Evolutionary conservation across 2,329 filamentous ascomycete genomes (phyloP).

Genomic region (Aureobasidium musti): DNA sequence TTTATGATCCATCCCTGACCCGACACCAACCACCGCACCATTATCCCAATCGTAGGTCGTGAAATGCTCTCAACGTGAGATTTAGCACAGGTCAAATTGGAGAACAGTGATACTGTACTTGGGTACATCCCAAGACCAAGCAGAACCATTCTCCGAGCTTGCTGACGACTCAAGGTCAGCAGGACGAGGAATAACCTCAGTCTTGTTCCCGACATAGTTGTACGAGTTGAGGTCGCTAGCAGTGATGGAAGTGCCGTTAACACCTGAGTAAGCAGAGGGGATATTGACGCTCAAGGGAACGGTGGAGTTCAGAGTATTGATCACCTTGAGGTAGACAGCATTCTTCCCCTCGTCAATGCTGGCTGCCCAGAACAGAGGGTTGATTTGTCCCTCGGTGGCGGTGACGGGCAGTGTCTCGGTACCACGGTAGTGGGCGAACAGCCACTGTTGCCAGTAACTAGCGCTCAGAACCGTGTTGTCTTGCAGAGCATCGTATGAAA

Average conservation of each 20-base stretch:
- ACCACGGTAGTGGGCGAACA: conserved; percentile 39
- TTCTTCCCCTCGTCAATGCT: conserved; percentile 35
- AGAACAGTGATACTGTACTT: conserved; percentile 36
- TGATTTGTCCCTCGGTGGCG: conserved; percentile 35
- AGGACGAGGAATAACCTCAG: conserved; percentile 34
- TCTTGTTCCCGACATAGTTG: conserved; percentile 37
- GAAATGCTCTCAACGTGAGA: background rate
- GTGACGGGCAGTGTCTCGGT: conserved; percentile 38
- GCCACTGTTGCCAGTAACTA: conserved; percentile 40
- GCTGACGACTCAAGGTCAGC: conserved; percentile 29
- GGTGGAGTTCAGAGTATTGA: conserved; percentile 35
- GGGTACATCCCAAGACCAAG: conserved; percentile 36
- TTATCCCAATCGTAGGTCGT: background rate
- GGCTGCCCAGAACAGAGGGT: conserved; percentile 40
- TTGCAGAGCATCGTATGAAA: conserved; percentile 39
- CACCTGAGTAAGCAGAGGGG: conserved; percentile 32
- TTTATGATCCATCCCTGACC: background rate
- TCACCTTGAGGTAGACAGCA: conserved; percentile 34
- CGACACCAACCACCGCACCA: background rate
- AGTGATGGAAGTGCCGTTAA: conserved; percentile 39
- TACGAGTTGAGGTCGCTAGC: conserved; percentile 34
- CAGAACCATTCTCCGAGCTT: conserved; percentile 19
- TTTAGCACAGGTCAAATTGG: conserved; percentile 33
- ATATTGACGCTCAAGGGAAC: conserved; percentile 35
- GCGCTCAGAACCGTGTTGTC: conserved; percentile 39